phyloP scores from a whole-genome alignment of 352 stramenopile genomes.

The Pythium insidiosum region DNA sequence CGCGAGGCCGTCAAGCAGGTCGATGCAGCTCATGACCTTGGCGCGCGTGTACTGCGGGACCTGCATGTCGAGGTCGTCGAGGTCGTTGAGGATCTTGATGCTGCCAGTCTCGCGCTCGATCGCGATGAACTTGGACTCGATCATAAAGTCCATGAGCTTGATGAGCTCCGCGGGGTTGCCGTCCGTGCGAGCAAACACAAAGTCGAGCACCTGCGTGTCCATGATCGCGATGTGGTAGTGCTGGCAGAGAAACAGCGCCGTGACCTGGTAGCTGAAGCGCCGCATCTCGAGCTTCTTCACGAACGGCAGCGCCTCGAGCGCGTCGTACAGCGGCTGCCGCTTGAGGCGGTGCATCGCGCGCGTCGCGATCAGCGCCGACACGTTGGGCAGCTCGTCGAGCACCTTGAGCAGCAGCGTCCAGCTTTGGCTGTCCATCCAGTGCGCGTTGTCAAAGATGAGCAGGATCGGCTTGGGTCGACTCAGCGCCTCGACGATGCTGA shows the following conservation, averaged over 20 bases:
- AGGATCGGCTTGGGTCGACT: slow-evolving; percentile 51
- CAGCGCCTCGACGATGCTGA: slow-evolving; percentile 42
- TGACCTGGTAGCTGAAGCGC: slow-evolving; percentile 55
- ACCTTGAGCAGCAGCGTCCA: slow-evolving; percentile 53
- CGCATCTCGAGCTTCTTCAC: slow-evolving; percentile 42
- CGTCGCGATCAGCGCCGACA: slow-evolving; percentile 43
- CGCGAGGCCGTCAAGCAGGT: slow-evolving; percentile 35
- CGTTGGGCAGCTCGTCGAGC: slow-evolving; percentile 45
- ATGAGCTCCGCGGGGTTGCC: slow-evolving; percentile 61
- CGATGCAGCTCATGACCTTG: slow-evolving; percentile 62
- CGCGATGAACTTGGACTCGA: slow-evolving; percentile 53
- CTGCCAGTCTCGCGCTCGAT: slow-evolving; percentile 38
- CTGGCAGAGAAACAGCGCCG: slow-evolving; percentile 67
- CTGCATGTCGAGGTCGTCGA: slow-evolving; percentile 70
- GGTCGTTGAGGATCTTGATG: slow-evolving; percentile 56
- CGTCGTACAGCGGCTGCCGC: slow-evolving; percentile 27
- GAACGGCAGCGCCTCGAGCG: slow-evolving; percentile 25
- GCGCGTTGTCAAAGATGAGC: slow-evolving; percentile 62
- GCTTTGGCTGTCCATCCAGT: slow-evolving; percentile 67
- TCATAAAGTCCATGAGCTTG: slow-evolving; percentile 61
- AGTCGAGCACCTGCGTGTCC: slow-evolving; percentile 69
- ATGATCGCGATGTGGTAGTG: slow-evolving; percentile 77
- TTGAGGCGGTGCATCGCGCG: slow-evolving; percentile 27
- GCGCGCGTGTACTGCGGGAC: slow-evolving; percentile 64
- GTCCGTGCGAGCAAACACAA: slow-evolving; percentile 56